Evolutionary conservation across 306 rosid genomes (phyloP).

Genomic region (Pyrus bretschneideri): DNA sequence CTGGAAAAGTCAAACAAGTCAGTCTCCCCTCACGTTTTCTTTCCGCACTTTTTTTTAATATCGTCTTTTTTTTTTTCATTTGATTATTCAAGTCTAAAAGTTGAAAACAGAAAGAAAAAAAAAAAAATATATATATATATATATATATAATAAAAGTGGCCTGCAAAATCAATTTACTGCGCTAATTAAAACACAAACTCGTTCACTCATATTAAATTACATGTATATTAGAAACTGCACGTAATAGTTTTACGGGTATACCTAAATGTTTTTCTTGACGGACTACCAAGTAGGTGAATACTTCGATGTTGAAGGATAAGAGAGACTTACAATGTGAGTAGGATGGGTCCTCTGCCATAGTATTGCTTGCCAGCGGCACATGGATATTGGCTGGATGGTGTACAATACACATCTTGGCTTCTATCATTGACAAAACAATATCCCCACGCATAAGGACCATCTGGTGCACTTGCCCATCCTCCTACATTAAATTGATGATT

Average conservation of each 20-base stretch:
- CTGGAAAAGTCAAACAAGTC: background rate
- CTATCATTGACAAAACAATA: slow-evolving; percentile 41
- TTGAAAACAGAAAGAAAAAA: too few relatives aligned
- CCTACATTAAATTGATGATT: slow-evolving; percentile 7
- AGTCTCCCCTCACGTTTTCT: background rate
- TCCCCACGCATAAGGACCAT: slow-evolving; percentile 72
- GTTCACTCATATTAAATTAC: too few relatives aligned
- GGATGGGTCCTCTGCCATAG: slow-evolving; percentile 61
- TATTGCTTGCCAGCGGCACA: slow-evolving; percentile 53
- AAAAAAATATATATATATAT: too few relatives aligned
- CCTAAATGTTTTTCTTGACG: background rate
- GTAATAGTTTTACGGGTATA: too few relatives aligned
- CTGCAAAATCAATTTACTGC: background rate
- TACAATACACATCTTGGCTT: slow-evolving; percentile 12
- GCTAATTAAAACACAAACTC: too few relatives aligned
- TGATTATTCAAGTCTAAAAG: too few relatives aligned
- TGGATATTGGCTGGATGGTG: slow-evolving; percentile 21
- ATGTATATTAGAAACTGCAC: background rate
- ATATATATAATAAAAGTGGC: too few relatives aligned
- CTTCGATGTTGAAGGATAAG: background rate
- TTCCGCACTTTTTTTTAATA: too few relatives aligned
- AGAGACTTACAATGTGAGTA: slow-evolving; percentile 31
- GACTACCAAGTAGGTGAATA: background rate
- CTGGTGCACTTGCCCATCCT: slow-evolving; percentile 59
- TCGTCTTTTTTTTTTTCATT: too few relatives aligned